Conservation (phyloP, 192 early-diverging fungal species). For the Rhizophagus clarus region DNA sequence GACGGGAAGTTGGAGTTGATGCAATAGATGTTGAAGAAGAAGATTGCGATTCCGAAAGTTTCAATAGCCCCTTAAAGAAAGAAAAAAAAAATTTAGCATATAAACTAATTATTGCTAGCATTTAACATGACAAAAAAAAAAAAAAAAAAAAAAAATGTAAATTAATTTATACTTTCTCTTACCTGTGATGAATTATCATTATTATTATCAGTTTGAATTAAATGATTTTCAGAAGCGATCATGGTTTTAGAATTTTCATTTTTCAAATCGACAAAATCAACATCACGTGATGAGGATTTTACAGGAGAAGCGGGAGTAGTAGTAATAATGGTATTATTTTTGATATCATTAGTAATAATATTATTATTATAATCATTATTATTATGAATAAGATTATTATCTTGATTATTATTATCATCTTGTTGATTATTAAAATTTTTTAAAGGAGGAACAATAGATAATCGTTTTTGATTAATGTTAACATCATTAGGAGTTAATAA, state of each 20-base stretch:
- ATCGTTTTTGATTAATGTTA: not conserved
- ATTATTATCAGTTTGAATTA: not conserved
- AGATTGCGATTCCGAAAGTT: constrained; percentile 4
- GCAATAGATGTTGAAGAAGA: constrained; percentile 12
- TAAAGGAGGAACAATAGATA: not conserved
- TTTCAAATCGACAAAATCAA: not conserved
- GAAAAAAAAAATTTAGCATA: too few species aligned
- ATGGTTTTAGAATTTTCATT: too few species aligned
- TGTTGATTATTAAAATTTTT: not conserved
- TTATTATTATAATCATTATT: too few species aligned
- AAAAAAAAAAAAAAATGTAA: too few species aligned
- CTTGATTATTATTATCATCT: not conserved
- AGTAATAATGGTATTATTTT: not conserved
- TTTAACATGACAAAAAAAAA: too few species aligned
- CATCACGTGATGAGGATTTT: not conserved
- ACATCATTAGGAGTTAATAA: not conserved
- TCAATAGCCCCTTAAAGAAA: not conserved
- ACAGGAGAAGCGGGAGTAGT: too few species aligned
- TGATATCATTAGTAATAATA: too few species aligned
- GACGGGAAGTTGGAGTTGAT: constrained; percentile 7
- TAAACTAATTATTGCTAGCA: too few species aligned
- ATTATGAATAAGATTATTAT: too few species aligned
- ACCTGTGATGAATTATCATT: not conserved
- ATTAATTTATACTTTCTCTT: not conserved
- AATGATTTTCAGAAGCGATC: not conserved